Evolutionary conservation across 2,329 filamentous ascomycete genomes (phyloP).

Genomic region (Cladosporium sp.): DNA sequence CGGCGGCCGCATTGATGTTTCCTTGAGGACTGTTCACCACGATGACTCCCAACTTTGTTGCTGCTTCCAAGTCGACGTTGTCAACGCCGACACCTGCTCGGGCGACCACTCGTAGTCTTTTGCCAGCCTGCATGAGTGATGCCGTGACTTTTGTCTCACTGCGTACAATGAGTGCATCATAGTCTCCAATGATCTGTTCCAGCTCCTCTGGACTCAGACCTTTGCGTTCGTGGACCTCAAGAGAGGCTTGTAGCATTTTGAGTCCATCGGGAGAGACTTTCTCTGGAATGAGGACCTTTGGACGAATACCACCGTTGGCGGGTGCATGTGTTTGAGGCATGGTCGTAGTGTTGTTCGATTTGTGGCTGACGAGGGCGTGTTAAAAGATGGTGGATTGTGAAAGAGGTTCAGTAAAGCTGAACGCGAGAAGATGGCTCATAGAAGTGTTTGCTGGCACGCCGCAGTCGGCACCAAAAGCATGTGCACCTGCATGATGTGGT

Average conservation of each 20-base stretch:
- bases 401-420: not conserved
- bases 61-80: constrained; percentile 71
- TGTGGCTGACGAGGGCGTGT: not conserved
- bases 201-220: constrained; percentile 61
- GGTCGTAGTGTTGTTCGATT: not conserved
- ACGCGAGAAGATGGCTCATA: not conserved
- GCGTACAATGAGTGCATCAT: constrained; percentile 72
- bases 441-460: constrained; percentile 8
- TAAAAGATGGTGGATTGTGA: not conserved
- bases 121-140: constrained; percentile 59
- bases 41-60: constrained; percentile 68
- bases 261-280: constrained; percentile 77
- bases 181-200: constrained; percentile 60
- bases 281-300: constrained; percentile 67
- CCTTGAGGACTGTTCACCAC: constrained; percentile 76
- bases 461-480: constrained; percentile 3
- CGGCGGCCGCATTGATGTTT: constrained; percentile 68
- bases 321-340: constrained; percentile 6
- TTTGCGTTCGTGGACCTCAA: constrained; percentile 65
- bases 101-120: constrained; percentile 70
- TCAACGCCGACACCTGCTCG: constrained; percentile 78
- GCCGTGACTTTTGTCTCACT: constrained; percentile 78
- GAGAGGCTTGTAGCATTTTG: constrained; percentile 59
- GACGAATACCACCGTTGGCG: constrained; percentile 5
- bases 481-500: constrained; percentile 9